Base-by-base conservation (phyloP, 805 yeast genomes). In the Teunomyces atbi region DNA sequence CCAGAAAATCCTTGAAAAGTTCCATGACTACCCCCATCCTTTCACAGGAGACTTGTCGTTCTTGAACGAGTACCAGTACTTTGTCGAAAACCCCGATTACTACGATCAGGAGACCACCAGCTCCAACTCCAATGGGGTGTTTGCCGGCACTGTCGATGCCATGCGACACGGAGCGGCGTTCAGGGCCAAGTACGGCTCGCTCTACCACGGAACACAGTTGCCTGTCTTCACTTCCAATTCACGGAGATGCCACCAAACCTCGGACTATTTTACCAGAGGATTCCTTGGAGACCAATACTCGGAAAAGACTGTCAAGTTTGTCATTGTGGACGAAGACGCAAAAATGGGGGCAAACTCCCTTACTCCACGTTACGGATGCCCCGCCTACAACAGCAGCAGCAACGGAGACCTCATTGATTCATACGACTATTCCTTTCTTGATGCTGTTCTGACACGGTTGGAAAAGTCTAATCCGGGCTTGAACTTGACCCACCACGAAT, bases 191-290 rank as follows among this genome's bases (percentile, higher is more conserved):
- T 84, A 84, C 62, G 66, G 70, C 15, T 62, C 71, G 40, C 69
- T 84, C 42, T 76, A 68, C 60, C 59, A 58, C 2, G 57, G 62
- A 35, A 37, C 62, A 3, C 47, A 56, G 4, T 59, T 82, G 27
- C 81, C 79, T 5, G 68, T 84, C 28, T 84, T 82, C 57, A 60
- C 82, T 4, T 75, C 84, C 12, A 78, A 78, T 41, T 75, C 78
- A 42, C 73, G 76, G 48, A 71, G 89, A 49, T 79, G 79, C 26
- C 72, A 75, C 50, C 79, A 76, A 46, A 76, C 85, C 34, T 77
- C 85, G 3, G 58, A 68, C 26, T 65, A 70, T 52, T 84, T 83
- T 57, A 81, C 83, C 6, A 67, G 76, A 51, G 89, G 88, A 0
- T 83, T 84, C 62, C 68, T 79, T 54, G 77, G 77, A 8, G 68